Percentiles rank a stretch among this genome's conserved stretches.
Evolutionary conservation across 495 filamentous ascomycete species (phyloP).

Genomic region (Neurospora tetrasperma): DNA sequence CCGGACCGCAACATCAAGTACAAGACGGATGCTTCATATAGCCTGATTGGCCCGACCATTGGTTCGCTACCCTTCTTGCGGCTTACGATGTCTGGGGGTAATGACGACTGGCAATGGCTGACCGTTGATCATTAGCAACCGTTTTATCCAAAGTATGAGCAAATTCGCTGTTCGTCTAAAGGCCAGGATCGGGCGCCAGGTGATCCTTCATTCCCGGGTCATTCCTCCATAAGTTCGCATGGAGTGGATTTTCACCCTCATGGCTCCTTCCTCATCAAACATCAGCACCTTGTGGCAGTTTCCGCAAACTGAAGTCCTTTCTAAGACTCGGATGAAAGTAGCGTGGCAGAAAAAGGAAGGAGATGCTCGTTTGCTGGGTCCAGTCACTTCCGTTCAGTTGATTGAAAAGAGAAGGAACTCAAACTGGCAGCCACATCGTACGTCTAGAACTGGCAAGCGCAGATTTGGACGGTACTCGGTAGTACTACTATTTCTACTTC

Average conservation of each 20-base stretch:
- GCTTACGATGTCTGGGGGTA: slow-evolving; percentile 11
- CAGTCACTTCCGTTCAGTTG: neutral
- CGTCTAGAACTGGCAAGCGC: neutral
- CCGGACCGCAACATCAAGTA: slow-evolving; percentile 22
- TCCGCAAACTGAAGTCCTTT: neutral
- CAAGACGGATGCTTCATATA: slow-evolving; percentile 19
- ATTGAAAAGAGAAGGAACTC: neutral
- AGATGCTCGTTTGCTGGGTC: neutral
- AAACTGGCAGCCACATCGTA: neutral
- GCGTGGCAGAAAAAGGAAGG: neutral
- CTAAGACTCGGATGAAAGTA: neutral
- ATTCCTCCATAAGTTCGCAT: too few species aligned
- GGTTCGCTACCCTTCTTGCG: neutral
- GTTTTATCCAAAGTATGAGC: slow-evolving; percentile 28
- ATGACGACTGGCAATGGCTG: slow-evolving; percentile 16
- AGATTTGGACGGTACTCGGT: neutral
- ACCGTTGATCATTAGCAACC: neutral
- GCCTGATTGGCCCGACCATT: slow-evolving; percentile 18
- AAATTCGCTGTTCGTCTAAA: slow-evolving; percentile 7
- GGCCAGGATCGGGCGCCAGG: too few species aligned
- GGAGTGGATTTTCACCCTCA: neutral
- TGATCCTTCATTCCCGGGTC: too few species aligned
- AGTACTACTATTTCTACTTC: neutral
- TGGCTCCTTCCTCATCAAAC: neutral
- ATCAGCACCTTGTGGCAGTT: neutral